Percentiles rank a stretch among this genome's conserved stretches.
phyloP scores from a whole-genome alignment of 2,329 filamentous ascomycete species.

The Lecanicillium sp. region DNA sequence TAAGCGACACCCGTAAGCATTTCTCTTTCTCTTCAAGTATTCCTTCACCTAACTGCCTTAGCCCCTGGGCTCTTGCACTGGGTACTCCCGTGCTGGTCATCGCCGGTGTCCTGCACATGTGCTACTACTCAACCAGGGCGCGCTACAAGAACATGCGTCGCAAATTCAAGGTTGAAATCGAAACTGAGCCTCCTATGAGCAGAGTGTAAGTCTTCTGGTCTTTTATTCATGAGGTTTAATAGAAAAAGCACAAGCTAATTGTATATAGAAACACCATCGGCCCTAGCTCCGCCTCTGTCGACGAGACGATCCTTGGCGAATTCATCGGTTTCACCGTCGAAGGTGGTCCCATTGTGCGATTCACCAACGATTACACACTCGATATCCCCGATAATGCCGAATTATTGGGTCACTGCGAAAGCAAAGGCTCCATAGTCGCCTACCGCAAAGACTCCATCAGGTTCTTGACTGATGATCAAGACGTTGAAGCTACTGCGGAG shows the following conservation, averaged over 20 bases:
- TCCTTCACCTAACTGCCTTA: constrained; percentile 15
- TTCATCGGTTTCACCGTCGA: constrained; percentile 41
- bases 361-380: constrained; percentile 28
- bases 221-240: background rate
- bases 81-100: constrained; percentile 56
- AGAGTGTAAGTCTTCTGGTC: constrained; percentile 33
- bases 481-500: background rate
- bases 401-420: constrained; percentile 31
- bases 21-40: constrained; percentile 8
- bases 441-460: constrained; percentile 31
- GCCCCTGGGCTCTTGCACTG: constrained; percentile 52
- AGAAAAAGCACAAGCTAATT: constrained; percentile 15
- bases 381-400: constrained; percentile 27
- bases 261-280: constrained; percentile 32
- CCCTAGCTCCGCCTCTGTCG: constrained; percentile 26
- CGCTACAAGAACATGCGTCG: constrained; percentile 28
- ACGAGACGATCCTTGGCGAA: constrained; percentile 27
- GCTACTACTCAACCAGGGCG: constrained; percentile 35
- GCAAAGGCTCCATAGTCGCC: constrained; percentile 33
- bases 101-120: constrained; percentile 45
- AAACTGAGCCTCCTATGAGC: constrained; percentile 33
- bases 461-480: constrained; percentile 22
- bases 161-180: constrained; percentile 21
- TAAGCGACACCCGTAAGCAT: constrained; percentile 44
- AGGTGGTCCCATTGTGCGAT: constrained; percentile 41